phyloP scores from a whole-genome alignment of 495 filamentous ascomycete species.

The Neohortaea acidophila region DNA sequence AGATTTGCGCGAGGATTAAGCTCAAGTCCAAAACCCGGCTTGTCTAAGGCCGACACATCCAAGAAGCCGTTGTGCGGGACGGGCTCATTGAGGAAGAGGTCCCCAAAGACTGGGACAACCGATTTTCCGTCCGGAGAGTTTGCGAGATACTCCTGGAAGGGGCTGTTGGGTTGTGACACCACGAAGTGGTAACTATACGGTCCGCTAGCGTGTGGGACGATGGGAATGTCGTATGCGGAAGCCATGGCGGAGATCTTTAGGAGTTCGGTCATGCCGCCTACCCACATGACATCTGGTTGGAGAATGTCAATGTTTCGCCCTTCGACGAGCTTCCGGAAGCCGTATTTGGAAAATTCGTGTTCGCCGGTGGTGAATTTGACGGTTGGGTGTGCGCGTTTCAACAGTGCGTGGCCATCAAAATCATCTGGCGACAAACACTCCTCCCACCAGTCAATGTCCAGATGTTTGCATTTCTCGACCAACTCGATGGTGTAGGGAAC shows the following conservation, averaged over 20 bases:
- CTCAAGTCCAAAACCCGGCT: slow-evolving; percentile 80
- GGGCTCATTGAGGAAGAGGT: slow-evolving; percentile 80
- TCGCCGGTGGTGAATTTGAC: slow-evolving; percentile 89
- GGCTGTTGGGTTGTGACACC: slow-evolving; percentile 74
- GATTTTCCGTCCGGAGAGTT: slow-evolving; percentile 81
- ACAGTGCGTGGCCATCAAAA: slow-evolving; percentile 69
- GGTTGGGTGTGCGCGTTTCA: slow-evolving; percentile 81
- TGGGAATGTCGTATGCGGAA: slow-evolving; percentile 79
- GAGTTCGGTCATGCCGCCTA: slow-evolving; percentile 81
- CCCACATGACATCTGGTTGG: slow-evolving; percentile 94
- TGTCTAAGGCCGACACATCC: slow-evolving; percentile 62
- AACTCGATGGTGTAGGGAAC: slow-evolving; percentile 85
- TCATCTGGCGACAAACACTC: slow-evolving; percentile 83
- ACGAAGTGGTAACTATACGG: slow-evolving; percentile 94
- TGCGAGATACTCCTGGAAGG: slow-evolving; percentile 88
- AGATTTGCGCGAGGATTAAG: too few relatives aligned
- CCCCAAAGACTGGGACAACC: slow-evolving; percentile 79
- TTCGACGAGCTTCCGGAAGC: slow-evolving; percentile 86
- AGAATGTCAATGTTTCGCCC: slow-evolving; percentile 84
- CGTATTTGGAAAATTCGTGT: slow-evolving; percentile 83
- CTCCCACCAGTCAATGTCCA: slow-evolving; percentile 95
- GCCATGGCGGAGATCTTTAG: slow-evolving; percentile 80
- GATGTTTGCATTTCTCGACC: slow-evolving; percentile 59
- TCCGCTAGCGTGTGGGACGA: slow-evolving; percentile 84
- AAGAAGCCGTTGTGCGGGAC: slow-evolving; percentile 71